Evolutionary conservation across 345 rosid genomes (phyloP).

Genomic region (Barbarea vulgaris): DNA sequence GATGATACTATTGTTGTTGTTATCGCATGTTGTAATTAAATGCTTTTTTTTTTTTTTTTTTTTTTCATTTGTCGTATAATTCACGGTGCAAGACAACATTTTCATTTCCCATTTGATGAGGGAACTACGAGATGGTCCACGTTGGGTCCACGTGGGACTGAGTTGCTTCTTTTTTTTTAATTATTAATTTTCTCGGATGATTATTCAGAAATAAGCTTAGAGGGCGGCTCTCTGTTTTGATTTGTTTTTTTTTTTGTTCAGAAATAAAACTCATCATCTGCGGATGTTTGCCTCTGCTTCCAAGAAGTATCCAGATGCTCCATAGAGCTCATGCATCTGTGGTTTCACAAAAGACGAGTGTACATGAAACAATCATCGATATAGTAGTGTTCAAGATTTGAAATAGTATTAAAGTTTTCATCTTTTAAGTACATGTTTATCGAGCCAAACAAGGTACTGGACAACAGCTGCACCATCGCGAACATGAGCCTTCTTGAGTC

Average conservation of each 20-base stretch:
- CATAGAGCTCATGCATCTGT: constrained; percentile 92
- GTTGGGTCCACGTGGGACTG: constrained; percentile 36
- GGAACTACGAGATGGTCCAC: constrained; percentile 31
- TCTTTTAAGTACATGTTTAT: constrained; percentile 59
- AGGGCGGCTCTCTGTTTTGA: too few species aligned
- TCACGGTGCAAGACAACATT: constrained; percentile 34
- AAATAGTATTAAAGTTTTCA: neutral
- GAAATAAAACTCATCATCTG: too few species aligned
- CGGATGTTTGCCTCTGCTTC: constrained; percentile 60
- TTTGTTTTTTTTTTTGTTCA: too few species aligned
- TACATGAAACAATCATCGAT: neutral
- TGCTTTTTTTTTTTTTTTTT: too few species aligned
- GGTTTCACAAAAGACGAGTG: constrained; percentile 13
- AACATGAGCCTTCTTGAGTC: constrained; percentile 81
- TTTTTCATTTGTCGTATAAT: constrained; percentile 18
- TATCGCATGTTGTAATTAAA: constrained; percentile 24
- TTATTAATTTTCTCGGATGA: too few species aligned
- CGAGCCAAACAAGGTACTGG: constrained; percentile 92
- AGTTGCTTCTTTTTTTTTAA: neutral
- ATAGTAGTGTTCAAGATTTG: neutral
- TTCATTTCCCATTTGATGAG: constrained; percentile 35
- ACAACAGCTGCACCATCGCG: constrained; percentile 99
- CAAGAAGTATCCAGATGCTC: constrained; percentile 90
- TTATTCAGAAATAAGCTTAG: too few species aligned
- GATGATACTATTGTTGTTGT: neutral